Evolutionary conservation across 2,329 filamentous ascomycete genomes (phyloP).

Genomic region (Colletotrichum cereale): DNA sequence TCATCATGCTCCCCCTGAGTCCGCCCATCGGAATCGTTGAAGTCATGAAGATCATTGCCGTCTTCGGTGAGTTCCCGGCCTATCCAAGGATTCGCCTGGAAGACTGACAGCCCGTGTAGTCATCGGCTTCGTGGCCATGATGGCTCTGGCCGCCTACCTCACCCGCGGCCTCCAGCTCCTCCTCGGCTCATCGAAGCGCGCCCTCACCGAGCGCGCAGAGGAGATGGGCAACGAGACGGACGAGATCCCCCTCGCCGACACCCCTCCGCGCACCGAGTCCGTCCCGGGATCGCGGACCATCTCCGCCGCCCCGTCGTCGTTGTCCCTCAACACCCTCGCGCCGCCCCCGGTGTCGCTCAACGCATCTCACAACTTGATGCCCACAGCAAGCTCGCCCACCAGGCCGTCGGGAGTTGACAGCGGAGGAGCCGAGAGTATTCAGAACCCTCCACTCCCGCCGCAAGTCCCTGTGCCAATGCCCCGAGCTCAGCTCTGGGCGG

Average conservation of each 20-base stretch:
- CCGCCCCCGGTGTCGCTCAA: constrained; percentile 38
- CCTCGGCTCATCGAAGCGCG: constrained; percentile 64
- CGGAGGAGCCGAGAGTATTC: neutral
- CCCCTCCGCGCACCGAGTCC: constrained; percentile 33
- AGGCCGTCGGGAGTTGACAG: neutral
- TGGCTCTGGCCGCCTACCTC: constrained; percentile 65
- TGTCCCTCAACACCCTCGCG: constrained; percentile 40
- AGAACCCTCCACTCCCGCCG: constrained; percentile 44
- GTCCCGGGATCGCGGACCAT: constrained; percentile 41
- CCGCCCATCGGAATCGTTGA: constrained; percentile 65
- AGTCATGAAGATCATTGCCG: constrained; percentile 69
- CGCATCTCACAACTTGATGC: constrained; percentile 44
- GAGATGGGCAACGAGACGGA: constrained; percentile 61
- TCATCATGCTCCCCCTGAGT: constrained; percentile 70
- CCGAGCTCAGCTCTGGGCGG: constrained; percentile 64
- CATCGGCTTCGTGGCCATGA: constrained; percentile 66
- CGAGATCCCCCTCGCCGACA: constrained; percentile 59
- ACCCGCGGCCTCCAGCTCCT: constrained; percentile 65
- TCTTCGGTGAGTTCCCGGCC: constrained; percentile 62
- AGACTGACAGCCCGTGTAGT: constrained; percentile 51
- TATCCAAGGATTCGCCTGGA: neutral
- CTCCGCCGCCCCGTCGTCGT: constrained; percentile 41
- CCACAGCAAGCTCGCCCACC: constrained; percentile 22
- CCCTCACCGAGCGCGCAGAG: constrained; percentile 63
- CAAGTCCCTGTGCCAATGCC: constrained; percentile 59